Conservation (phyloP, 2,329 filamentous ascomycete species). For the Pseudogymnoascus sp. region DNA sequence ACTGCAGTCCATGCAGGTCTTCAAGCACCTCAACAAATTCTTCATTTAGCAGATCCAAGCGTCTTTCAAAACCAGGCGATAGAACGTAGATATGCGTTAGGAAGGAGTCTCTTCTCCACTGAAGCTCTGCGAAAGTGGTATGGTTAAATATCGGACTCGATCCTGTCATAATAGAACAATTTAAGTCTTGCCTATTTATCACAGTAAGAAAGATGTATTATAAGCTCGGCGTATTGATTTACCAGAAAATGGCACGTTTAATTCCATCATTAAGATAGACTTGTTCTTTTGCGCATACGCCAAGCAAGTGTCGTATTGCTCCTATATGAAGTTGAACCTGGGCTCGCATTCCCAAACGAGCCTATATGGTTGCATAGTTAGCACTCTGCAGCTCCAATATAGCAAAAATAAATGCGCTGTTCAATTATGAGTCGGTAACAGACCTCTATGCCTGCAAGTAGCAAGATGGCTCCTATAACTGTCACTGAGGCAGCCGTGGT, state of each 20-base stretch:
- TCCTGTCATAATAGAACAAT: constrained; percentile 34
- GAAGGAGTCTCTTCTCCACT: constrained; percentile 33
- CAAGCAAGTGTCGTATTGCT: constrained; percentile 32
- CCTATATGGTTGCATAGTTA: constrained; percentile 21
- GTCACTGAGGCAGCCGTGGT: constrained; percentile 29
- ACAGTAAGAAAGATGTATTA: constrained; percentile 11
- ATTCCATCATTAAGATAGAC: constrained; percentile 32
- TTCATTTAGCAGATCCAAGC: constrained; percentile 21
- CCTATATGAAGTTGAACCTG: constrained; percentile 38
- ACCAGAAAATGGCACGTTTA: constrained; percentile 41
- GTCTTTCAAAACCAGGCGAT: constrained; percentile 30
- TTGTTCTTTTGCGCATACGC: constrained; percentile 23
- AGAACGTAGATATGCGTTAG: constrained; percentile 26
- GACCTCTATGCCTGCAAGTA: constrained; percentile 38
- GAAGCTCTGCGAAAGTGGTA: constrained; percentile 35
- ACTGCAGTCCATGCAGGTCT: constrained; percentile 35
- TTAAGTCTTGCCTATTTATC: constrained; percentile 36
- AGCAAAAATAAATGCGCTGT: no score
- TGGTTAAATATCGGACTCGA: constrained; percentile 35
- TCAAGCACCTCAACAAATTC: constrained; percentile 33
- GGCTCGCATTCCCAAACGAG: constrained; percentile 29
- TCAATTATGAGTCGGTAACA: constrained; percentile 10
- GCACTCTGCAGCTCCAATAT: no score
- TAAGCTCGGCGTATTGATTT: constrained; percentile 11
- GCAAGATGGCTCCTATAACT: constrained; percentile 36